Evolutionary conservation across 1,284 basidiomycete species (phyloP).

Genomic region (Chiua sp.): DNA sequence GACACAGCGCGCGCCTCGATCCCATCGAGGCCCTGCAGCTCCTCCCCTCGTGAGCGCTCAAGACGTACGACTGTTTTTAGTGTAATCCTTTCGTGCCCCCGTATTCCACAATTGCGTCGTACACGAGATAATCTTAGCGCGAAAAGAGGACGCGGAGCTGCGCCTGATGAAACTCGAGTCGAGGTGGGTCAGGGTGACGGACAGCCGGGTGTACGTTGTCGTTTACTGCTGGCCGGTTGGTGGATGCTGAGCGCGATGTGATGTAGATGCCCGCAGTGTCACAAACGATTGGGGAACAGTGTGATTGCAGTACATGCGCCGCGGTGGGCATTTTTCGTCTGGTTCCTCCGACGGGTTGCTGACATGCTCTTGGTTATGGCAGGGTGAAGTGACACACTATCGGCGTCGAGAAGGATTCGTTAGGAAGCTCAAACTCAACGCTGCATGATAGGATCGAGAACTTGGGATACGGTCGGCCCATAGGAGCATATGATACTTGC

Average conservation of each 20-base stretch:
- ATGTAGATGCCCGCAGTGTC: slow-evolving; percentile 90
- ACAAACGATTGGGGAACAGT: slow-evolving; percentile 92
- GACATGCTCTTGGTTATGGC: slow-evolving; percentile 6
- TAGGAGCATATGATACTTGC: not conserved
- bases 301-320: slow-evolving; percentile 95
- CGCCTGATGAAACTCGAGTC: slow-evolving; percentile 78
- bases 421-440: slow-evolving; percentile 58
- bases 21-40: slow-evolving; percentile 82
- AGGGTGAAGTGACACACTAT: slow-evolving; percentile 94
- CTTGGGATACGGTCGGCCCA: not conserved
- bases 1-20: slow-evolving; percentile 85
- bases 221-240: not conserved
- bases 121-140: slow-evolving; percentile 68
- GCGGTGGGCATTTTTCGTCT: slow-evolving; percentile 47
- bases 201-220: slow-evolving; percentile 81
- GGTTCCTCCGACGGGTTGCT: not conserved
- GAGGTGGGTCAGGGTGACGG: slow-evolving; percentile 86
- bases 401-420: slow-evolving; percentile 89
- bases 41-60: slow-evolving; percentile 82
- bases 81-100: slow-evolving; percentile 72
- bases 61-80: slow-evolving; percentile 81
- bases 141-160: slow-evolving; percentile 76
- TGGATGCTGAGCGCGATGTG: not conserved
- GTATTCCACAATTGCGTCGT: slow-evolving; percentile 74
- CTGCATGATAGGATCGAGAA: slow-evolving; percentile 18